These are phyloP conservation scores for Halophytophthora polymorphica DNA, from an alignment of 352 stramenopile species.

Conservation along the genomic window DNA sequence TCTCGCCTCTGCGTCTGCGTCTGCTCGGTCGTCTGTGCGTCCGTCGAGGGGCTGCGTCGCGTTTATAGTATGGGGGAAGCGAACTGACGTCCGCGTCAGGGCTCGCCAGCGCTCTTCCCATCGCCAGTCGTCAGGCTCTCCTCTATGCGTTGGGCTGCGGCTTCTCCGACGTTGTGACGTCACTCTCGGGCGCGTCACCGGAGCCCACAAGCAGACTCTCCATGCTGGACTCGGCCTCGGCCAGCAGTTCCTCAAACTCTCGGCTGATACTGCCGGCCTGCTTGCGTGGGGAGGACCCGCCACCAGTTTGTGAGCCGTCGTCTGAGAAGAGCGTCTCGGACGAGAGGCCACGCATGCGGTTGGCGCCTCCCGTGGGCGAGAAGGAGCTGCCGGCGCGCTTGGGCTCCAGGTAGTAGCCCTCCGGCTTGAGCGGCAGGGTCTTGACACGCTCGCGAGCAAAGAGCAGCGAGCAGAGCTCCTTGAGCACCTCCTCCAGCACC, in stretches of 20 bases:
- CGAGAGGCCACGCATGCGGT: constrained; percentile 25
- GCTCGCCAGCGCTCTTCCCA: too few relatives aligned
- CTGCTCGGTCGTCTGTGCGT: too few relatives aligned
- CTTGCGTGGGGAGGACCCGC: constrained; percentile 14
- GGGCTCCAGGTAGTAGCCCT: constrained; percentile 80
- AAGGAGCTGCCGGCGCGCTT: constrained; percentile 38
- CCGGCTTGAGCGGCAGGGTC: constrained; percentile 71
- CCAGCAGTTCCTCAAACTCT: constrained; percentile 68
- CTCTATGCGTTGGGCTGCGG: constrained; percentile 34
- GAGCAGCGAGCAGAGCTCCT: constrained; percentile 80
- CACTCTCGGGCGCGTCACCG: constrained; percentile 2
- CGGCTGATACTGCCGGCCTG: constrained; percentile 46
- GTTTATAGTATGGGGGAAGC: too few relatives aligned
- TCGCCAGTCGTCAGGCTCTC: too few relatives aligned
- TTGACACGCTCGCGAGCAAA: constrained; percentile 74
- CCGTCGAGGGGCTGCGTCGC: too few relatives aligned
- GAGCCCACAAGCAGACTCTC: constrained; percentile 40
- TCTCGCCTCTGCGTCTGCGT: too few relatives aligned
- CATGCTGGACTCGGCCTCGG: constrained; percentile 72
- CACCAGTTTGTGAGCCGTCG: constrained; percentile 30
- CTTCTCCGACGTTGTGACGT: constrained; percentile 22
- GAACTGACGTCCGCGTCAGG: too few relatives aligned
- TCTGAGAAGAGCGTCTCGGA: constrained; percentile 48
- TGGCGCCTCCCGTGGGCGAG: constrained; percentile 18
- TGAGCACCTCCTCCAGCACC: constrained; percentile 82